phyloP scores from a whole-genome alignment of 2,329 filamentous ascomycete species.

The Cryphonectria radicalis region DNA sequence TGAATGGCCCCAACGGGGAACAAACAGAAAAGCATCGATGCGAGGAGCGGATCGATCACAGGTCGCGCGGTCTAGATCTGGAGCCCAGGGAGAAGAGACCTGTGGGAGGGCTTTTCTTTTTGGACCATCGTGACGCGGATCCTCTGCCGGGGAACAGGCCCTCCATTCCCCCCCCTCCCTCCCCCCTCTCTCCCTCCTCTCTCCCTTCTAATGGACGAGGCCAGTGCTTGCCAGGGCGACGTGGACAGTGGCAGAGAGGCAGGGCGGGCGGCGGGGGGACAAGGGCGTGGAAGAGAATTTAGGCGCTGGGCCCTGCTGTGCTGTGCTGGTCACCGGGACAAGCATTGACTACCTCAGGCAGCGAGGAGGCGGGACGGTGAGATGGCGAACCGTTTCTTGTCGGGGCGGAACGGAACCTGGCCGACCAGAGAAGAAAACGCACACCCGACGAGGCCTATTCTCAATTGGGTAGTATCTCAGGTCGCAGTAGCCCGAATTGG shows the following conservation, averaged over 20 bases:
- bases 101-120: neutral
- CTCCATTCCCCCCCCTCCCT: slow-evolving; percentile 10
- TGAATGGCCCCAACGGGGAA: neutral
- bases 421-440: slow-evolving; percentile 8
- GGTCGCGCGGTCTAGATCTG: slow-evolving; percentile 8
- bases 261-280: neutral
- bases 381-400: neutral
- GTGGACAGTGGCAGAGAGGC: neutral
- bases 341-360: slow-evolving; percentile 3
- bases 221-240: slow-evolving; percentile 1
- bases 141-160: slow-evolving; percentile 27
- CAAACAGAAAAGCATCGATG: neutral
- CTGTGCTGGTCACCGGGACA: neutral
- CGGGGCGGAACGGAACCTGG: slow-evolving; percentile 24
- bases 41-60: neutral
- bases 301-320: slow-evolving; percentile 13
- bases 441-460: neutral
- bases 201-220: too few species aligned
- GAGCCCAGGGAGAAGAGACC: neutral
- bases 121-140: slow-evolving; percentile 29
- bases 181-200: neutral
- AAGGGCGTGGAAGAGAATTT: slow-evolving; percentile 13
- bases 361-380: slow-evolving; percentile 9
- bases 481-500: slow-evolving; percentile 17
- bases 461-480: slow-evolving; percentile 19